Percentiles rank a stretch among this genome's conserved stretches.
Evolutionary conservation across 768 basidiomycete species (phyloP).

Genomic region (Boletus tylopilopsis): DNA sequence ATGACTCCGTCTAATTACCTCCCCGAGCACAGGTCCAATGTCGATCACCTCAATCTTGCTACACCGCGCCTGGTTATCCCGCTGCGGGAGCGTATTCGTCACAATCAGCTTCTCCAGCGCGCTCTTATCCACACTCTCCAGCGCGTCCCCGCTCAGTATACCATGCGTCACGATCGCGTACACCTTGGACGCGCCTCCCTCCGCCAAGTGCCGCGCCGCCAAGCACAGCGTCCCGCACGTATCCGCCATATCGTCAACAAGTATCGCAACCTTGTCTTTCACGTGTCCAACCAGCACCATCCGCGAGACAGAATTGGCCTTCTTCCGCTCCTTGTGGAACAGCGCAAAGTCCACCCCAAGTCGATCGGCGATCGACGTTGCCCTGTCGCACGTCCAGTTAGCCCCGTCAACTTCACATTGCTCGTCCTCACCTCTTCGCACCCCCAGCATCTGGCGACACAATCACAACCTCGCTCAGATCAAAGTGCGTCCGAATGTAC

Average conservation of each 20-base stretch:
- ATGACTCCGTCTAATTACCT: slow-evolving; percentile 93
- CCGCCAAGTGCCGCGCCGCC: slow-evolving; percentile 83
- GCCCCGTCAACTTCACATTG: background rate
- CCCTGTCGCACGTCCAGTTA: slow-evolving; percentile 48
- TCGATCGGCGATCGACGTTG: slow-evolving; percentile 94
- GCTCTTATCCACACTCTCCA: slow-evolving; percentile 67
- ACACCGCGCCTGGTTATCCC: slow-evolving; percentile 66
- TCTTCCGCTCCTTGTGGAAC: slow-evolving; percentile 99
- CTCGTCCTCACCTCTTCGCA: slow-evolving; percentile 75
- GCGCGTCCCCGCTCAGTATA: slow-evolving; percentile 86
- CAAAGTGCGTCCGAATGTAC: slow-evolving; percentile 92
- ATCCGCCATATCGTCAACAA: slow-evolving; percentile 99
- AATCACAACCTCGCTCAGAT: slow-evolving; percentile 82
- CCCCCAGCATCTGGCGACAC: slow-evolving; percentile 98
- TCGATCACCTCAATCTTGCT: slow-evolving; percentile 90
- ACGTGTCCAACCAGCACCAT: slow-evolving; percentile 97
- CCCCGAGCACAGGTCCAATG: slow-evolving; percentile 90
- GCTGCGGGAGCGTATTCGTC: slow-evolving; percentile 96
- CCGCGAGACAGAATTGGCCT: slow-evolving; percentile 90
- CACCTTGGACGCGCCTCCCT: slow-evolving; percentile 83
- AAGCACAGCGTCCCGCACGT: slow-evolving; percentile 93
- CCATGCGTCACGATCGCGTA: slow-evolving; percentile 97
- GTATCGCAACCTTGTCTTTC: slow-evolving; percentile 86
- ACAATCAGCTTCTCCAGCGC: slow-evolving; percentile 92
- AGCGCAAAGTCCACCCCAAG: slow-evolving; percentile 96